Evolutionary conservation across 1,284 basidiomycete genomes (phyloP), one percentile per base, ranked within the genome.

Genomic region (Ustilago nuda): DNA sequence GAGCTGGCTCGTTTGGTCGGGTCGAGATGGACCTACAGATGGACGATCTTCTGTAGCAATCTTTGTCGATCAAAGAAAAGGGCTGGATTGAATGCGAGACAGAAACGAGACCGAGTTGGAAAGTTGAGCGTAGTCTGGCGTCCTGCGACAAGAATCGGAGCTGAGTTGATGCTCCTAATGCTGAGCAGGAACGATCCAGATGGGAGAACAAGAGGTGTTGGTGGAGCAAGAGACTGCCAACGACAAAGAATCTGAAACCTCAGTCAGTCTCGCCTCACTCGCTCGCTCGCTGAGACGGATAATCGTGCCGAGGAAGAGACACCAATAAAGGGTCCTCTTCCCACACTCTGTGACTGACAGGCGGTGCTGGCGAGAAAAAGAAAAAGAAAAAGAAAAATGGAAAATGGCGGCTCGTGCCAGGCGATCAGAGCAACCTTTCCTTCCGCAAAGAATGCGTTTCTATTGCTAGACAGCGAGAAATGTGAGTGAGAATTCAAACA

Each of bases 131-230:
- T 35, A 11, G 39, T 46, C 64, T 72, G 69, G 69, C 64, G 63
- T 66, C 64, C 69, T 72, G 63, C 63, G 12, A 56, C 58, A 61
- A 66, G 56, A 56, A 36, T 52, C 30, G 27, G 27, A 17, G 12
- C 23, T 13, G 52, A 54, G 4, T 0, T 5, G 23, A 15, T 33
- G 56, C 59, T 62, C 63, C 69, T 72, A 63, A 60, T 59, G 33
- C 55, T 36, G 36, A 50, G 64, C 69, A 72, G 69, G 60, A 63
- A 59, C 64, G 60, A 52, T 62, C 64, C 69, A 72, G 64, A 66
- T 56, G 57, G 43, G 33, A 19, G 23, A 19, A 35, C 39, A 15
- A 4, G 23, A 59, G 33, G 15, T 8, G 35, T 37, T 41, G 45
- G 32, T n/a, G 36, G 54, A 23, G 27, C 23, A 17, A 46, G 30